Percentiles rank a stretch among this genome's conserved stretches.
These are phyloP conservation scores for Nicotiana paniculata DNA, from an alignment of 257 asterid genomes.

Conservation along the genomic window DNA sequence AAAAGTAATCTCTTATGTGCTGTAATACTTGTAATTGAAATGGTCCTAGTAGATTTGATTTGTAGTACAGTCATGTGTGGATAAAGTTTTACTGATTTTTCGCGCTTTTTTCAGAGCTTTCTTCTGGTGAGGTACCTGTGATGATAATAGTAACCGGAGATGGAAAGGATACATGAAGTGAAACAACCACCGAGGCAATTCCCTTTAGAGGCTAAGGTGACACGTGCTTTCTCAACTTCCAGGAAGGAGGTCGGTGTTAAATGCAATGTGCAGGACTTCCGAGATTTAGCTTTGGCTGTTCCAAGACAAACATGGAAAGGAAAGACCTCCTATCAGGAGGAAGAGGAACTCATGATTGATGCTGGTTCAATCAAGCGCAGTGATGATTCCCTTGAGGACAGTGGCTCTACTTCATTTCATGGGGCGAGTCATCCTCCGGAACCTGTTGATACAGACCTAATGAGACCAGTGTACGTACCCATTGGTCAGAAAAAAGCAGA, in stretches of 20 bases:
- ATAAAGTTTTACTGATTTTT: neutral
- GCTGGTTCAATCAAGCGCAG: slow-evolving; percentile 28
- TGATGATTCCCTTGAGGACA: slow-evolving; percentile 51
- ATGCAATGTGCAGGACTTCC: slow-evolving; percentile 24
- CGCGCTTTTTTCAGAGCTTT: neutral
- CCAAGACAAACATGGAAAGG: slow-evolving; percentile 50
- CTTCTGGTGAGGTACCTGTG: slow-evolving; percentile 26
- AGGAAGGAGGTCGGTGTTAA: slow-evolving; percentile 31
- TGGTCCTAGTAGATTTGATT: neutral
- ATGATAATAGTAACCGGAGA: slow-evolving; percentile 46
- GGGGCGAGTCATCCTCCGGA: slow-evolving; percentile 86
- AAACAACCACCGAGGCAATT: slow-evolving; percentile 43
- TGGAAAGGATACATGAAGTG: slow-evolving; percentile 59
- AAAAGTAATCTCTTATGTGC: neutral
- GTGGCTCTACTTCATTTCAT: slow-evolving; percentile 60
- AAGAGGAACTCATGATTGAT: slow-evolving; percentile 43
- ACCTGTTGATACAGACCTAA: slow-evolving; percentile 56
- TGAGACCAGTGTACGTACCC: slow-evolving; percentile 72
- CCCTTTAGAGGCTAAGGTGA: slow-evolving; percentile 23
- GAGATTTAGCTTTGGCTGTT: slow-evolving; percentile 25
- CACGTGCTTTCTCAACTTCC: slow-evolving; percentile 26
- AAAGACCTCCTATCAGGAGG: slow-evolving; percentile 36
- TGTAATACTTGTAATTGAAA: neutral
- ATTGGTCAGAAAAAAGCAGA: slow-evolving; percentile 48
- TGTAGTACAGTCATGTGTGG: neutral